These are phyloP conservation scores for Yamadazyma buinensis DNA, from an alignment of 1,139 yeast genomes.

Conservation along the genomic window DNA sequence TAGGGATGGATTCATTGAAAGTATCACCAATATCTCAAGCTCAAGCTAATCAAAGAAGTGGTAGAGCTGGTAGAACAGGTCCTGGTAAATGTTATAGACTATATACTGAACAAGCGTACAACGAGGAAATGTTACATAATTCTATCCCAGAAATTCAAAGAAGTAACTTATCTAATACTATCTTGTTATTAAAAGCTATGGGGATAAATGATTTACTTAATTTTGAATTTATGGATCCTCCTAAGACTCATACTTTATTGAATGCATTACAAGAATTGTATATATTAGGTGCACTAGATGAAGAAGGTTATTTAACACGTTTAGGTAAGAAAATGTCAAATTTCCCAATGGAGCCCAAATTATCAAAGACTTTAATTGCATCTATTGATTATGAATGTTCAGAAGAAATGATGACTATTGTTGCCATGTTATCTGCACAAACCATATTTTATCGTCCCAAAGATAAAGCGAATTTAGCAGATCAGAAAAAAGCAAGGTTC, in stretches of 20 bases:
- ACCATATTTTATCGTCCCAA: constrained; percentile 82
- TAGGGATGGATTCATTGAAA: constrained; percentile 75
- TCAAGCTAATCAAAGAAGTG: constrained; percentile 78
- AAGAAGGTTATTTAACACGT: constrained; percentile 67
- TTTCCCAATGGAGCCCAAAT: constrained; percentile 92
- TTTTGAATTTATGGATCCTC: constrained; percentile 95
- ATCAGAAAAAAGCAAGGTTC: constrained; percentile 69
- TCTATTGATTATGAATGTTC: constrained; percentile 76
- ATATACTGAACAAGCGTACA: constrained; percentile 66
- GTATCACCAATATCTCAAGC: constrained; percentile 78
- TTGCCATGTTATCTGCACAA: constrained; percentile 90
- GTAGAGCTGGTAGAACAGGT: constrained; percentile 85
- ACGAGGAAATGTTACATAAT: constrained; percentile 77
- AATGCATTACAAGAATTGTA: constrained; percentile 82
- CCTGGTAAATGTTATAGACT: constrained; percentile 78
- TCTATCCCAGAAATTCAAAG: constrained; percentile 92
- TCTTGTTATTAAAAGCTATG: constrained; percentile 90
- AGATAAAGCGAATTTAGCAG: constrained; percentile 72
- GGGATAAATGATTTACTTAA: constrained; percentile 77
- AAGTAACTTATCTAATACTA: constrained; percentile 80
- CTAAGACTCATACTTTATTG: constrained; percentile 70
- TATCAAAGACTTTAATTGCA: constrained; percentile 75
- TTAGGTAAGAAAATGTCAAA: constrained; percentile 85
- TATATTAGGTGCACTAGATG: constrained; percentile 78
- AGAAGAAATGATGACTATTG: constrained; percentile 78